phyloP scores from a whole-genome alignment of 1,284 basidiomycete species.

The Neolentinus lepideus region DNA sequence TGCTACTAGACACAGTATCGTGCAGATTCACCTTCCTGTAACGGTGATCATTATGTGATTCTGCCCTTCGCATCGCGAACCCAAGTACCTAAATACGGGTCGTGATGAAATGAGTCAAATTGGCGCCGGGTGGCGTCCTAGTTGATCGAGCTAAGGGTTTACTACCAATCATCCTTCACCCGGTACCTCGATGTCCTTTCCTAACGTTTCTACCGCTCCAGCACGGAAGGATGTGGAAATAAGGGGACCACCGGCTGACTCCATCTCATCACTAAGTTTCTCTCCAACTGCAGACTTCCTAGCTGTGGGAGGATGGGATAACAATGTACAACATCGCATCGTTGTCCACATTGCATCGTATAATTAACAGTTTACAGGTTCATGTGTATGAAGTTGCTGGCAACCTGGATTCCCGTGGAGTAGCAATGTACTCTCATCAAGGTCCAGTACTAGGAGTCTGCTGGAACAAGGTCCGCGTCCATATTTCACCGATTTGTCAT shows the following conservation, averaged over 20 bases:
- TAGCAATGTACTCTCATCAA: constrained; percentile 80
- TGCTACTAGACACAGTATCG: too few species aligned
- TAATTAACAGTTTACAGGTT: constrained; percentile 30
- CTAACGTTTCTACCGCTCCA: too few species aligned
- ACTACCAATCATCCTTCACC: too few species aligned
- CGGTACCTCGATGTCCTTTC: too few species aligned
- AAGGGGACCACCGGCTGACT: constrained; percentile 47
- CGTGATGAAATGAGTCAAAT: too few species aligned
- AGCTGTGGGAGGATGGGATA: constrained; percentile 41
- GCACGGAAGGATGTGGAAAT: constrained; percentile 7
- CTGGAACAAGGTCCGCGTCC: constrained; percentile 72
- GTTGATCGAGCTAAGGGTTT: too few species aligned
- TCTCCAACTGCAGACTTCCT: constrained; percentile 11
- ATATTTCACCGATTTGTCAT: too few species aligned
- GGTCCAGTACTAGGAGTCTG: constrained; percentile 77
- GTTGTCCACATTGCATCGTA: not conserved
- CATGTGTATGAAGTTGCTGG: constrained; percentile 56
- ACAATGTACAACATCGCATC: not conserved
- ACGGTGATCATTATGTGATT: too few species aligned
- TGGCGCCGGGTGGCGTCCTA: too few species aligned
- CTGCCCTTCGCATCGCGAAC: too few species aligned
- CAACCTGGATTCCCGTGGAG: constrained; percentile 58
- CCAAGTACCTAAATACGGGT: too few species aligned
- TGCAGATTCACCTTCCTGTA: too few species aligned
- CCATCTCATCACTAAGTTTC: constrained; percentile 41